phyloP scores from a whole-genome alignment of 1,139 yeast genomes.

The Blastobotrys raffinosifermentans region DNA sequence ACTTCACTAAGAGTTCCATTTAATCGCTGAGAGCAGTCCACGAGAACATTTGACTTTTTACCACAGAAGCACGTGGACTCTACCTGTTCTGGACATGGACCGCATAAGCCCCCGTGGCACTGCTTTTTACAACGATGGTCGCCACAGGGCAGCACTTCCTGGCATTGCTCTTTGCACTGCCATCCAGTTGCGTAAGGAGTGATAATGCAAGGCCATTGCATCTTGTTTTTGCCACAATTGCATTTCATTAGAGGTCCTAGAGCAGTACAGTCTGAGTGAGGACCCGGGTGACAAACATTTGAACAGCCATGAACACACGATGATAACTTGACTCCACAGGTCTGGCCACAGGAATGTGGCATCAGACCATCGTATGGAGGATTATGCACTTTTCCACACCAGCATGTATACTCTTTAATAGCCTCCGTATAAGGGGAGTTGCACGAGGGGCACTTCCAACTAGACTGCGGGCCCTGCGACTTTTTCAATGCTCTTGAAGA shows the following conservation, averaged over 20 bases:
- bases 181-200: constrained; percentile 66
- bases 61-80: constrained; percentile 72
- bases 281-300: constrained; percentile 81
- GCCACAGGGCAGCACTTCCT: constrained; percentile 60
- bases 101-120: constrained; percentile 80
- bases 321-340: constrained; percentile 53
- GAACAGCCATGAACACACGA: constrained; percentile 62
- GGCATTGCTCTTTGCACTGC: constrained; percentile 61
- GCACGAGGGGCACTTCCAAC: constrained; percentile 93
- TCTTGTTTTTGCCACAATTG: constrained; percentile 62
- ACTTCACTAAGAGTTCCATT: constrained; percentile 16
- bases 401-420: constrained; percentile 67
- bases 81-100: constrained; percentile 50
- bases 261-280: constrained; percentile 78
- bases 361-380: constrained; percentile 56
- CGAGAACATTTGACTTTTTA: constrained; percentile 21
- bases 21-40: constrained; percentile 22
- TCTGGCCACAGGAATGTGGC: constrained; percentile 89
- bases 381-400: constrained; percentile 79
- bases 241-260: constrained; percentile 66
- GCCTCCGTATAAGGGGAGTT: constrained; percentile 47
- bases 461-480: constrained; percentile 11
- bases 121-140: constrained; percentile 52
- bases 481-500: constrained; percentile 52
- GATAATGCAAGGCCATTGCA: constrained; percentile 65